Evolutionary conservation across 192 early-diverging fungal genomes (phyloP).

Genomic region (Linnemannia hyalina): DNA sequence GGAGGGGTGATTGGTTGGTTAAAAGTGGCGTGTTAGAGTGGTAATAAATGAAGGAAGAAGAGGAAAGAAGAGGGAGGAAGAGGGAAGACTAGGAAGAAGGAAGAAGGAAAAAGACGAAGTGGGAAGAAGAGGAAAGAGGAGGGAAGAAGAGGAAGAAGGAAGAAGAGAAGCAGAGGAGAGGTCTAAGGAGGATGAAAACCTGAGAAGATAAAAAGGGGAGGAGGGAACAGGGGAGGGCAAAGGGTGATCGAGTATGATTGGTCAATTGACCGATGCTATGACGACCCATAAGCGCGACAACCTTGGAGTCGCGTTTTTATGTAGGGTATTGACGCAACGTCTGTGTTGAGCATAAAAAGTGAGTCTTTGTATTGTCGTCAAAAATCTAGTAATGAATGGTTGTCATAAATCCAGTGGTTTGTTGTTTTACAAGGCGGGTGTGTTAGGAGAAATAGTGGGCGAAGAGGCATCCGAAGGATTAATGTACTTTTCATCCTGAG

Average conservation of each 20-base stretch:
- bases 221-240: background rate
- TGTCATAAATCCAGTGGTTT: background rate
- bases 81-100: background rate
- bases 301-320: too few relatives aligned
- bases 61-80: background rate
- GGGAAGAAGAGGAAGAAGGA: background rate
- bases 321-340: too few relatives aligned
- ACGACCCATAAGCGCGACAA: background rate
- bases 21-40: background rate
- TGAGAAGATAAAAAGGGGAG: background rate
- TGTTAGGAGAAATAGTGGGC: background rate
- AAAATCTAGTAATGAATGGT: background rate
- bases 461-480: background rate
- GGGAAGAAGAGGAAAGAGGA: too few relatives aligned
- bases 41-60: background rate
- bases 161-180: background rate
- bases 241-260: background rate
- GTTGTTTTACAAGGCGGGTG: slow-evolving; percentile 24
- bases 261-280: background rate
- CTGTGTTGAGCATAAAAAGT: background rate
- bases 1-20: background rate
- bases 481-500: slow-evolving; percentile 46
- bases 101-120: background rate
- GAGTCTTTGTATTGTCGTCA: background rate
- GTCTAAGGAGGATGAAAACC: background rate